phyloP scores from a whole-genome alignment of 495 filamentous ascomycete species.

The Penicillium taxi region DNA sequence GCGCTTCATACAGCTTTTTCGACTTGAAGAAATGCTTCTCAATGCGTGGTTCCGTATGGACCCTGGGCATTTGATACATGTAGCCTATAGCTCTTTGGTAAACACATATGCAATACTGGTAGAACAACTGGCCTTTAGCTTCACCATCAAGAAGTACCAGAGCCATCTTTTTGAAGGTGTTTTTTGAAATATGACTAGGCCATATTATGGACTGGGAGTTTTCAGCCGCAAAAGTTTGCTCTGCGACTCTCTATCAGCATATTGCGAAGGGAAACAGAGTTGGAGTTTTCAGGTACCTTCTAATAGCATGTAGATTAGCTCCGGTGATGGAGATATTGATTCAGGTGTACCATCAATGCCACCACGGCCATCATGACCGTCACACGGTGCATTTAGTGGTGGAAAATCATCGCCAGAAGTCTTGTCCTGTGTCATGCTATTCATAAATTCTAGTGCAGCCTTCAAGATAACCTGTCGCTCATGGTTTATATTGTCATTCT shows the following conservation, averaged over 20 bases:
- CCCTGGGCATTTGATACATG: constrained; percentile 13
- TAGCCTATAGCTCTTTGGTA: constrained; percentile 22
- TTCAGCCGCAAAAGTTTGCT: constrained; percentile 2
- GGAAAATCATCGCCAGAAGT: constrained; percentile 1
- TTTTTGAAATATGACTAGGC: constrained; percentile 27
- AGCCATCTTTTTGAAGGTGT: constrained; percentile 16
- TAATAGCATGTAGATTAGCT: constrained; percentile 25
- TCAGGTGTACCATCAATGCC: background rate
- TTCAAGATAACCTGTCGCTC: constrained; percentile 17
- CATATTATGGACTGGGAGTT: constrained; percentile 10
- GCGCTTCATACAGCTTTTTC: constrained; percentile 13
- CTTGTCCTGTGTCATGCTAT: constrained; percentile 10
- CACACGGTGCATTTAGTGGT: constrained; percentile 1
- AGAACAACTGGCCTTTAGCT: constrained; percentile 9
- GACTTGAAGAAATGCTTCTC: constrained; percentile 16
- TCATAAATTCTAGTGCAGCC: constrained; percentile 20
- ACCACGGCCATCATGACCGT: background rate
- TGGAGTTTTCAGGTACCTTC: constrained; percentile 8
- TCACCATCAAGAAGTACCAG: constrained; percentile 8
- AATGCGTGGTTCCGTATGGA: constrained; percentile 9
- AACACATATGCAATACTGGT: constrained; percentile 24
- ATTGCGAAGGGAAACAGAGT: background rate
- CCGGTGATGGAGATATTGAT: constrained; percentile 12
- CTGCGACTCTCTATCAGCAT: constrained; percentile 7
- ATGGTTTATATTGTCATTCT: constrained; percentile 12